Evolutionary conservation across 768 basidiomycete genomes (phyloP).

Genomic region (Clavulina sp.): DNA sequence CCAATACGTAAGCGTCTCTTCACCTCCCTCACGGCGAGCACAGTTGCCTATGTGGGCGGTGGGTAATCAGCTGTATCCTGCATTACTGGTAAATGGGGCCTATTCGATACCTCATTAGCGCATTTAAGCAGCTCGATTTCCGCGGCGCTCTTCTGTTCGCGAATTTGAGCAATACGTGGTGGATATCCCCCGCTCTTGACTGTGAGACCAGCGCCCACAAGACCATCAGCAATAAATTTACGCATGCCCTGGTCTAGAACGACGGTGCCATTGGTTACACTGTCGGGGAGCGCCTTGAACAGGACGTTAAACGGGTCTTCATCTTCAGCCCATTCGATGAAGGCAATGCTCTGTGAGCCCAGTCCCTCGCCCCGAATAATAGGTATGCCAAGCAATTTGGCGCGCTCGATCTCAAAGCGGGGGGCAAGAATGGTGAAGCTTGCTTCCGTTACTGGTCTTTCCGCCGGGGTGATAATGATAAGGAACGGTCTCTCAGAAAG

Average conservation of each 20-base stretch:
- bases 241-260: slow-evolving; percentile 44
- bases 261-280: slow-evolving; percentile 22
- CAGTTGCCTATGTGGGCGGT: too few relatives aligned
- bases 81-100: slow-evolving; percentile 24
- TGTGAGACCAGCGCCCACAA: slow-evolving; percentile 27
- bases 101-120: slow-evolving; percentile 47
- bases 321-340: slow-evolving; percentile 37
- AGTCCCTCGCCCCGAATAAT: slow-evolving; percentile 29
- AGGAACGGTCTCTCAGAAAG: slow-evolving; percentile 68
- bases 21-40: slow-evolving; percentile 54
- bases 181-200: slow-evolving; percentile 32
- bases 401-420: slow-evolving; percentile 56
- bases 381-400: slow-evolving; percentile 29
- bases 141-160: slow-evolving; percentile 55
- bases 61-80: too few relatives aligned
- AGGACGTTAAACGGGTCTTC: slow-evolving; percentile 40
- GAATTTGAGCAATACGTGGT: slow-evolving; percentile 34
- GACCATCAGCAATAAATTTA: slow-evolving; percentile 47
- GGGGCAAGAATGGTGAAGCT: slow-evolving; percentile 54
- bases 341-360: slow-evolving; percentile 13
- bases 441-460: slow-evolving; percentile 17
- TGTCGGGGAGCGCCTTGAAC: slow-evolving; percentile 21
- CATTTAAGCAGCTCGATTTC: slow-evolving; percentile 61
- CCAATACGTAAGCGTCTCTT: slow-evolving; percentile 45
- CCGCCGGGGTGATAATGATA: slow-evolving; percentile 36